phyloP scores from a whole-genome alignment of 192 early-diverging fungal genomes.

The Podila clonocystis region DNA sequence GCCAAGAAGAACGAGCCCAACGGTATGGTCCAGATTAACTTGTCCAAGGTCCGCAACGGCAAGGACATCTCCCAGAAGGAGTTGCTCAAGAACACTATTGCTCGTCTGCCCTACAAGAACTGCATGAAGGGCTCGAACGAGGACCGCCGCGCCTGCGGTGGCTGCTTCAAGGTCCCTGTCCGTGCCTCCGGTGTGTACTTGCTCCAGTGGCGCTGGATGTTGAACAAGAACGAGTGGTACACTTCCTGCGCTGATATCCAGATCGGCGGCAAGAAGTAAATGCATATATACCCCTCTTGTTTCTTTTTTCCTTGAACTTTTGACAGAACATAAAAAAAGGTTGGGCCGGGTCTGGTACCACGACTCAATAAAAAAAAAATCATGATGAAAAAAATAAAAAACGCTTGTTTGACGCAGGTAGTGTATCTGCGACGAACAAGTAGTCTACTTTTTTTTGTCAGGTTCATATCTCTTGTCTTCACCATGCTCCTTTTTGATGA shows the following conservation, averaged over 20 bases:
- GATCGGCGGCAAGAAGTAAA: conserved; percentile 5
- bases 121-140: conserved; percentile 24
- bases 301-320: too few relatives aligned
- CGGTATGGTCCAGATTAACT: conserved; percentile 24
- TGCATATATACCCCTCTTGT: too few relatives aligned
- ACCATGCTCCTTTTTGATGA: too few relatives aligned
- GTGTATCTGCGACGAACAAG: too few relatives aligned
- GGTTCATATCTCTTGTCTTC: too few relatives aligned
- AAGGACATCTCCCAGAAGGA: conserved; percentile 32
- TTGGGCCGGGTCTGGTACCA: too few relatives aligned
- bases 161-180: conserved; percentile 47
- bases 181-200: conserved; percentile 36
- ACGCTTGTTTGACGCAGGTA: too few relatives aligned
- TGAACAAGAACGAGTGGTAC: conserved; percentile 49
- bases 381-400: too few relatives aligned
- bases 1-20: conserved; percentile 24
- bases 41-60: conserved; percentile 25
- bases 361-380: too few relatives aligned
- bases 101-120: conserved; percentile 27
- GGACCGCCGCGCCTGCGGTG: conserved; percentile 44
- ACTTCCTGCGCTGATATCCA: conserved; percentile 43
- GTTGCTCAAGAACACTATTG: conserved; percentile 27
- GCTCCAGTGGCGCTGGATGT: conserved; percentile 51
- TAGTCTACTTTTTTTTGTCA: too few relatives aligned
- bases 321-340: too few relatives aligned